Conservation (phyloP, 768 basidiomycete genomes). For the Clavulina sp. region DNA sequence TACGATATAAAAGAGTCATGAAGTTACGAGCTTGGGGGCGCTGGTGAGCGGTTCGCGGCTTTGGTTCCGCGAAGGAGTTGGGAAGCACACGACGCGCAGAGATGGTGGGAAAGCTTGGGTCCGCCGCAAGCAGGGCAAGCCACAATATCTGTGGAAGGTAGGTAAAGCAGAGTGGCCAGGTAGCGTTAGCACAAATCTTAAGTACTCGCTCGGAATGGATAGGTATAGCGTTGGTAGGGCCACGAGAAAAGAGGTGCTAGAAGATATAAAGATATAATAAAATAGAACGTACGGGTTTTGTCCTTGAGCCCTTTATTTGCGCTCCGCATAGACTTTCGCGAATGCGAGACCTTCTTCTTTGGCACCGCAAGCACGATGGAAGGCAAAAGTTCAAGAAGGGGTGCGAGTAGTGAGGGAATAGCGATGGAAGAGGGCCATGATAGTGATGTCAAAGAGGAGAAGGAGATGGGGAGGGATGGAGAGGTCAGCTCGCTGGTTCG, state of each 20-base stretch:
- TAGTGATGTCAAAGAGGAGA: constrained; percentile 2
- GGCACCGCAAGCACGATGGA: constrained; percentile 83
- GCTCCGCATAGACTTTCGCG: constrained; percentile 83
- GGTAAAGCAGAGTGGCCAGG: too few species aligned
- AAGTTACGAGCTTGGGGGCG: too few species aligned
- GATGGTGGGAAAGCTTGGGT: constrained; percentile 75
- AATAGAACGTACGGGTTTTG: constrained; percentile 51
- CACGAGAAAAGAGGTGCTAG: background rate
- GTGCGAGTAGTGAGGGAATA: background rate
- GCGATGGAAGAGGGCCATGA: background rate
- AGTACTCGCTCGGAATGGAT: constrained; percentile 7
- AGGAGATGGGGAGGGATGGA: background rate
- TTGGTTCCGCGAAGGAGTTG: too few species aligned
- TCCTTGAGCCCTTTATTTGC: constrained; percentile 92
- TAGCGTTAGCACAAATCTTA: background rate
- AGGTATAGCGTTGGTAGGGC: background rate
- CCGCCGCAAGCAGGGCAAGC: constrained; percentile 80
- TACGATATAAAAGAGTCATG: too few species aligned
- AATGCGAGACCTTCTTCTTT: constrained; percentile 86
- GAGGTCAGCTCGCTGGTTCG: too few species aligned
- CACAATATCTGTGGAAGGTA: constrained; percentile 47
- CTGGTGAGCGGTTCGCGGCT: too few species aligned
- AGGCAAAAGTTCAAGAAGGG: constrained; percentile 53
- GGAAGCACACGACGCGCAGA: constrained; percentile 71
- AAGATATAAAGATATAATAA: background rate